Evolutionary conservation across 2,329 filamentous ascomycete genomes (phyloP), one percentile per base, ranked within the genome.

Genomic region (Exophiala sideris): DNA sequence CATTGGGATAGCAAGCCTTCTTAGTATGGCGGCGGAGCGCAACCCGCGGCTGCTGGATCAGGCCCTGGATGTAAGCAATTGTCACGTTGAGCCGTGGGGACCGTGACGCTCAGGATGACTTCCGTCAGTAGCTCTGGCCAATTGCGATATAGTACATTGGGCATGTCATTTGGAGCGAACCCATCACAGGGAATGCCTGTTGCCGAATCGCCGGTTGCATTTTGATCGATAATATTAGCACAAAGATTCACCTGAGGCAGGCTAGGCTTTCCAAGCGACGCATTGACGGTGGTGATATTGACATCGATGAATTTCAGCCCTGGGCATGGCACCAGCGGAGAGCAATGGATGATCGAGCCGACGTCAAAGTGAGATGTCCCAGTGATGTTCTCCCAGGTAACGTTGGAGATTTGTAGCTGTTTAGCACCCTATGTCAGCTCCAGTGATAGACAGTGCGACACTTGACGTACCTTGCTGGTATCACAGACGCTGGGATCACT

Each of bases 281-380:
- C 71, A 33, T 72, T 70, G 33, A 70, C 67, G 16, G 72, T 71
- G 48, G 69, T 71, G 64, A 79, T 76, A 50, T 77, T 65, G 24
- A 79, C 70, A 50, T 72, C 67, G 52, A 74, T 70, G 60, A 79
- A 79, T 36, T 66, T 68, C 41, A 79, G 68, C 3, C 70, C 70
- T 14, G 71, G 71, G 59, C 76, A 79, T 12, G 76, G 77, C 34
- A 69, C 69, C 2, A 65, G 59, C 9, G 68, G 64, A 10, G 68
- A 70, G 63, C 74, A 77, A 63, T 78, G 74, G 41, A 79, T 75
- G 3, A 71, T 75, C 5, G 71, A 70, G 2, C 72, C 76, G 18
- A 79, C 70, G 60, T 79, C 78, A 58, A 78, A 79, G 32, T 73
- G 66, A 53, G 70, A 73, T 2, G 76, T 79, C 5, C 77, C 77